Base-by-base conservation (phyloP, 805 yeast species). In the Kuraishia capsulata region DNA sequence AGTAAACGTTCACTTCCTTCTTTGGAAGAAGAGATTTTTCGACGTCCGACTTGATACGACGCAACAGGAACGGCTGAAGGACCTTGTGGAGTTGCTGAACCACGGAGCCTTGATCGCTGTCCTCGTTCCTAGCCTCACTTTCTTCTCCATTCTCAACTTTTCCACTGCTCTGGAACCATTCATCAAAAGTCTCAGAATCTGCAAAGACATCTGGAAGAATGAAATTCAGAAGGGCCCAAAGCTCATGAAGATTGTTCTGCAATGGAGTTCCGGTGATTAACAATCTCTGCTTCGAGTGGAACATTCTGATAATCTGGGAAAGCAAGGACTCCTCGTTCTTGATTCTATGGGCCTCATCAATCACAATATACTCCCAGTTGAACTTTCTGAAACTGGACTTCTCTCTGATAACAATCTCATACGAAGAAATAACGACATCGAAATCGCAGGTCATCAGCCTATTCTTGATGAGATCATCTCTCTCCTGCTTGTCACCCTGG, bases 271-370 rank as follows among this genome's bases (percentile, higher is more conserved):
- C 92, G 0, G 92, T 83, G 39, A 83, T 81, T 40, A 83, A 63
- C 42, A 83, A 60, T 50, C 92, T 67, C 53, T 81, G 80, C 36
- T 69, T 73, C n/a, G 38, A 39, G 20, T 39, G 30, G 30, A 39
- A 39, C 30, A 34, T 21, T 8, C 38, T 14, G 23, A 39, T 34
- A 14, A 34, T 34, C 35, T 39, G 38, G 6, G 38, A 39, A 9
- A 34, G 35, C 18, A 31, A 19, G 8, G 81, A 72, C 50, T 79
- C 83, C 50, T 83, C 92, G 53, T 83, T 83, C 50, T 83, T 83
- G 46, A 83, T 77, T 61, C 92, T 67, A 54, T 83, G 94, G 3
- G 90, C 92, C 59, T 83, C 94, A 57, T 83, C 94, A 44, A 83
- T 79, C 17, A 82, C 67, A 36, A 83, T 77, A 52, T 83, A 83